A percentile compares a stretch with the other conserved stretches of the same genome.
Evolutionary conservation across 768 basidiomycete species (phyloP).

Genomic region (Mycena leptocephala): DNA sequence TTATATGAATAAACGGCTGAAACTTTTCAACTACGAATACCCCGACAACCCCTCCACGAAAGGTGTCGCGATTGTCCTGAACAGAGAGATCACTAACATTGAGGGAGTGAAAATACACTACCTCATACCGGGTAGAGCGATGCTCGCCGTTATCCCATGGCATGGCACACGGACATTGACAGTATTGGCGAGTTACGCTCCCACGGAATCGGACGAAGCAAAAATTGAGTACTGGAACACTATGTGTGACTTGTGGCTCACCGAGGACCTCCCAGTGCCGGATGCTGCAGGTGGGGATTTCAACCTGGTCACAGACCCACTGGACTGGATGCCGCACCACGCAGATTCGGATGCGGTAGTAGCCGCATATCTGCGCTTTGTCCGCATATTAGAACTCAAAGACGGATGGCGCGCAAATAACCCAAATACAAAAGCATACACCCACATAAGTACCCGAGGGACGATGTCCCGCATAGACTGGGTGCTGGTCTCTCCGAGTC

Average conservation of each 20-base stretch:
- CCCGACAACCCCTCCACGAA: not conserved
- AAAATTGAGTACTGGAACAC: constrained; percentile 35
- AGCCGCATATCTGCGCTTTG: too few relatives aligned
- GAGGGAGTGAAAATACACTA: not conserved
- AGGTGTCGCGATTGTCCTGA: constrained; percentile 18
- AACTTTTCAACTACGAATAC: not conserved
- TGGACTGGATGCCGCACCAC: too few relatives aligned
- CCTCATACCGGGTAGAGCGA: constrained; percentile 21
- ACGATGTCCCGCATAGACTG: too few relatives aligned
- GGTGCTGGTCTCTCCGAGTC: too few relatives aligned
- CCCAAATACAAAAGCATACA: constrained; percentile 13
- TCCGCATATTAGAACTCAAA: too few relatives aligned
- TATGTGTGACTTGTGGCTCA: not conserved
- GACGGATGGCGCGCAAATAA: too few relatives aligned
- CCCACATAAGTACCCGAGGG: constrained; percentile 27
- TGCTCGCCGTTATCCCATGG: constrained; percentile 12
- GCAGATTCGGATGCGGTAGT: too few relatives aligned
- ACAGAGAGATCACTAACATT: not conserved
- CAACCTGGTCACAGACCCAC: too few relatives aligned
- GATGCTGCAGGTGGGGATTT: constrained; percentile 11
- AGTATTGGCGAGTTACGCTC: constrained; percentile 40
- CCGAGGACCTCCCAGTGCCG: not conserved
- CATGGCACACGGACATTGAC: constrained; percentile 8
- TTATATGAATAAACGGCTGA: not conserved
- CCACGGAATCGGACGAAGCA: constrained; percentile 22